Conservation (phyloP, 2,329 filamentous ascomycete genomes). For the Ascochyta clinopodiicola region DNA sequence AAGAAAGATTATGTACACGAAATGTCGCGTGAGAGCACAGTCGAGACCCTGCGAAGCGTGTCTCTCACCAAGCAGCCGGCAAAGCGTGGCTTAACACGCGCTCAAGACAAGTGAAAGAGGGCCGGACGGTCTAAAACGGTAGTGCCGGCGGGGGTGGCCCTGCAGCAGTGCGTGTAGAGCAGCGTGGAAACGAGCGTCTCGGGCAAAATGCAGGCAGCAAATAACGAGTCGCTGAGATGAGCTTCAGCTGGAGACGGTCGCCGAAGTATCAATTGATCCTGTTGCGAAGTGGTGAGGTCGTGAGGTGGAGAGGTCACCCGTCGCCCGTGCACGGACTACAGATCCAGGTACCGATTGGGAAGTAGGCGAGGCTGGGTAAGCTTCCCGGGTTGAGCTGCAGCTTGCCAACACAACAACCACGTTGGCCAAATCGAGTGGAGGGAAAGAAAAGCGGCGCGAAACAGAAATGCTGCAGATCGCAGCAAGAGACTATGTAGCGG, state of each 20-base stretch:
- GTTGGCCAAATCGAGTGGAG: not conserved
- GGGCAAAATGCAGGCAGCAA: not conserved
- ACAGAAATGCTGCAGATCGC: not conserved
- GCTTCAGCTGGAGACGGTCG: not conserved
- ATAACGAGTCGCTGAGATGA: slow-evolving; percentile 1
- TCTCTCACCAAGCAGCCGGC: slow-evolving; percentile 13
- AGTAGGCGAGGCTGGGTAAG: slow-evolving; percentile 16
- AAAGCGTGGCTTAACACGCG: slow-evolving; percentile 14
- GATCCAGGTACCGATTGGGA: slow-evolving; percentile 9
- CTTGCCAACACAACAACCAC: slow-evolving; percentile 10
- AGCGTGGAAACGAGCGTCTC: slow-evolving; percentile 6
- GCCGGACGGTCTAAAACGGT: slow-evolving; percentile 31
- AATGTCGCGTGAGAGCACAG: slow-evolving; percentile 13
- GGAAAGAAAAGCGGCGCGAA: not conserved
- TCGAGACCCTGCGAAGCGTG: not conserved
- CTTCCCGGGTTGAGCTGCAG: slow-evolving; percentile 11
- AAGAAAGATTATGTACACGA: slow-evolving; percentile 4
- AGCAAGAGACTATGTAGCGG: not conserved
- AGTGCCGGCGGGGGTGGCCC: slow-evolving; percentile 35
- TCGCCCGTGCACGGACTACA: not conserved
- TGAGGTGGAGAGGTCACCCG: not conserved
- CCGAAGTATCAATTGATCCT: slow-evolving; percentile 3
- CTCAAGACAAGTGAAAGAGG: slow-evolving; percentile 29
- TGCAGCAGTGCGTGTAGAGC: slow-evolving; percentile 16
- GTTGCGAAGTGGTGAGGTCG: slow-evolving; percentile 3